phyloP scores from a whole-genome alignment of 495 filamentous ascomycete species.

The Halenospora varia region DNA sequence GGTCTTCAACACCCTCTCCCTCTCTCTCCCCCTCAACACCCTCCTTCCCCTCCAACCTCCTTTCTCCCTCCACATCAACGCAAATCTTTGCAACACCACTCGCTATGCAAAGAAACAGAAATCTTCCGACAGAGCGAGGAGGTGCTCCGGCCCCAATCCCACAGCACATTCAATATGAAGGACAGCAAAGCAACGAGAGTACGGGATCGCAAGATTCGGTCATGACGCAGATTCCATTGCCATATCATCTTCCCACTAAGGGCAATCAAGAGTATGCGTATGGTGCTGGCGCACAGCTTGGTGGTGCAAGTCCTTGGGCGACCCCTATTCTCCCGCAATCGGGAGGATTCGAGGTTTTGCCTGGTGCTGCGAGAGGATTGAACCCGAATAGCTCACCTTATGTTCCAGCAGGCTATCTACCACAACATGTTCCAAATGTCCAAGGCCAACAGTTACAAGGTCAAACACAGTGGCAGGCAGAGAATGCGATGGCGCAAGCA shows the following conservation, averaged over 20 bases:
- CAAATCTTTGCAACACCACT: background rate
- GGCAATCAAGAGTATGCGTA: background rate
- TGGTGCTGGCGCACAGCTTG: background rate
- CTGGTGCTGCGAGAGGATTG: background rate
- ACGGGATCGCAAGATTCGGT: slow-evolving; percentile 17
- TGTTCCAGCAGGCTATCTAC: slow-evolving; percentile 1
- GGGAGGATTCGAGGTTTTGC: background rate
- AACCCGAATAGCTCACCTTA: slow-evolving; percentile 10
- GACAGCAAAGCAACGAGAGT: background rate
- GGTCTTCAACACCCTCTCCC: too few relatives aligned
- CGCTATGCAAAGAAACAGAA: slow-evolving; percentile 5
- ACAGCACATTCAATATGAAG: background rate
- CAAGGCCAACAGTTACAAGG: too few relatives aligned
- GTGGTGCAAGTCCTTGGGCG: background rate
- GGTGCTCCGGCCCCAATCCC: background rate
- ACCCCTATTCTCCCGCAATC: slow-evolving; percentile 1
- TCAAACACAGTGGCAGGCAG: background rate
- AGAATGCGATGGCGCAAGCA: background rate
- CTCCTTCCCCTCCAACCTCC: background rate
- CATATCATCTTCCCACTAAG: slow-evolving; percentile 8
- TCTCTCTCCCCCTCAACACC: too few relatives aligned
- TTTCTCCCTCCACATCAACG: background rate
- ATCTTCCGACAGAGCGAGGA: background rate
- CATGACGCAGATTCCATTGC: slow-evolving; percentile 14
- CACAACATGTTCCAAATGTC: background rate